These are phyloP conservation scores for Ceriops zippeliana DNA, from an alignment of 345 rosid genomes.

Conservation along the genomic window DNA sequence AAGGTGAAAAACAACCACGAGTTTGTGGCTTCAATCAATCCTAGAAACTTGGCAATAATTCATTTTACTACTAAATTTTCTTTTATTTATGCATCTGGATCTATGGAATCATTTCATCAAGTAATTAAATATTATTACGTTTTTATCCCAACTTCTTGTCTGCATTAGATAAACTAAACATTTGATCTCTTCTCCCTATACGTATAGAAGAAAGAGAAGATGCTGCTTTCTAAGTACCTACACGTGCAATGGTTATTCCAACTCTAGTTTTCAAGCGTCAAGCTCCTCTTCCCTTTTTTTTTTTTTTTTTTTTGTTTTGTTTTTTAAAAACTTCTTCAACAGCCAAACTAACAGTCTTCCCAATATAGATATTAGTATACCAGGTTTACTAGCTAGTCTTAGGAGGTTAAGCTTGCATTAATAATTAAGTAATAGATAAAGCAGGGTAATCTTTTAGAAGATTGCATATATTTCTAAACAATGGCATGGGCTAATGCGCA, in stretches of 20 bases:
- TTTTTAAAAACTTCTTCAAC: slow-evolving; percentile 8
- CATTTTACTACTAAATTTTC: not conserved
- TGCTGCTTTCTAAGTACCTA: slow-evolving; percentile 6
- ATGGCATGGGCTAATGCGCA: too few relatives aligned
- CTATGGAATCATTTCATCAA: not conserved
- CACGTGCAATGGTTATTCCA: slow-evolving; percentile 9
- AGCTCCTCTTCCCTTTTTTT: not conserved
- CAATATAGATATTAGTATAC: not conserved
- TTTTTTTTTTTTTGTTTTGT: not conserved
- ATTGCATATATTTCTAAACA: too few relatives aligned
- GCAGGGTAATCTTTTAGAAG: too few relatives aligned
- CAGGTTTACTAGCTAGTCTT: not conserved
- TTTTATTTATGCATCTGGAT: not conserved
- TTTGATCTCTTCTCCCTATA: not conserved
- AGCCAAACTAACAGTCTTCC: not conserved
- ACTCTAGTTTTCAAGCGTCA: not conserved
- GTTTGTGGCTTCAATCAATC: not conserved
- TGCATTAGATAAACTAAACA: not conserved
- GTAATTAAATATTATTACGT: not conserved
- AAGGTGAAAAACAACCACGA: not conserved
- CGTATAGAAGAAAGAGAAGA: slow-evolving; percentile 9
- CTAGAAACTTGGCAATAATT: not conserved
- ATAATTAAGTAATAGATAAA: too few relatives aligned
- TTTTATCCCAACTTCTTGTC: not conserved
- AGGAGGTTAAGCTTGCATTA: too few relatives aligned